Percentiles rank a stretch among this genome's conserved stretches.
phyloP scores from a whole-genome alignment of 1,284 basidiomycete genomes.

The Inonotus hispidus region DNA sequence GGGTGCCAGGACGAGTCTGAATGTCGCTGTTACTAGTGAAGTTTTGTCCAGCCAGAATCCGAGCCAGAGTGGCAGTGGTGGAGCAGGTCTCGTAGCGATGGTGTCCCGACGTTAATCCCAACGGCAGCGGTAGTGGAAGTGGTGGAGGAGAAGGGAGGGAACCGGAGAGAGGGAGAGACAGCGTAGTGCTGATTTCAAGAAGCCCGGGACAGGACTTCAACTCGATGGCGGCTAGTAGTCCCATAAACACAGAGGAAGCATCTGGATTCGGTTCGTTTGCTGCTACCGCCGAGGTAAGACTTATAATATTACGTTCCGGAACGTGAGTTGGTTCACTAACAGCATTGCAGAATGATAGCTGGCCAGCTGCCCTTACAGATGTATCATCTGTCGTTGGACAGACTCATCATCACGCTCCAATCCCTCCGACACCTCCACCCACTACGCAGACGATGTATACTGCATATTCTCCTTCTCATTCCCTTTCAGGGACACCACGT shows the following conservation, averaged over 20 bases:
- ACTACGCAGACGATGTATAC: background rate
- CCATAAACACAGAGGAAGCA: slow-evolving; percentile 6
- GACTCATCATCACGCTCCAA: background rate
- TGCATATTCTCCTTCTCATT: background rate
- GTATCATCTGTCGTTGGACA: background rate
- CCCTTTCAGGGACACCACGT: background rate
- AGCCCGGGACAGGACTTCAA: slow-evolving; percentile 17
- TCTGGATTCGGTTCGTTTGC: slow-evolving; percentile 1
- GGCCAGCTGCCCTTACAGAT: slow-evolving; percentile 12
- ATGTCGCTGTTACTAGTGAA: background rate
- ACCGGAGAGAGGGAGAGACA: background rate
- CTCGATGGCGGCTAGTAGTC: slow-evolving; percentile 4
- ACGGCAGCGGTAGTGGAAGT: background rate
- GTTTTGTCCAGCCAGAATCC: background rate
- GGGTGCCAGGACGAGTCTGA: background rate
- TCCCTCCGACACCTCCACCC: background rate
- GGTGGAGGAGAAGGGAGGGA: background rate
- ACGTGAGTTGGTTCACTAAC: background rate
- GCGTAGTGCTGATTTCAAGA: slow-evolving; percentile 16
- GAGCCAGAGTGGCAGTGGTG: background rate
- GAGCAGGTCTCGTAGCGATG: background rate
- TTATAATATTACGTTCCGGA: background rate
- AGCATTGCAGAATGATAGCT: background rate
- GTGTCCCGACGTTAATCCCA: background rate
- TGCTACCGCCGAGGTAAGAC: slow-evolving; percentile 2